Base-by-base conservation (phyloP, 305 asterid species). In the Petunia hybrid region DNA sequence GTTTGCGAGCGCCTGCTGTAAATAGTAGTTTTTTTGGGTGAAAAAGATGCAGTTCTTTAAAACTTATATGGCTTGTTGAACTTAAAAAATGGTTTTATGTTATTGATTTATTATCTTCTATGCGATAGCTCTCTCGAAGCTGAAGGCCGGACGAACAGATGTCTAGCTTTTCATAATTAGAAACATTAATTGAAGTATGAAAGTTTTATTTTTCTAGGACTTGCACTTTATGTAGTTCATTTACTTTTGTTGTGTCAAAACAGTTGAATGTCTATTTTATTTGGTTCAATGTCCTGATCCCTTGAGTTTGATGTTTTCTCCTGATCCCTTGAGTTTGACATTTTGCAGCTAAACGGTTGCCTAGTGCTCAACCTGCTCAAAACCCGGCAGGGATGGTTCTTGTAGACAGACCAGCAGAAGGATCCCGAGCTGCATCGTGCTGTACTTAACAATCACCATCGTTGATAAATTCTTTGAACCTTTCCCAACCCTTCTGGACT, bases 351-450 rank as follows among this genome's bases (percentile, higher is more conserved):
- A 92, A 91, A 84, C 91, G 87, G 85, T 82, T 95, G 78, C 96
- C 96, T 76, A 89, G 92, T 83, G 95, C 97, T 85, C 97, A 91
- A 84, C 87, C 96, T 38, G 74, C 92, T 80, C 94, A 87, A 85
- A 92, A 89, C 83, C 88, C 94, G n/a, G 85, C 97, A 6, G 98
- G 97, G 84, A 90, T 94, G 98, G 94, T 93, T 84, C 91, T 93
- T 13, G 93, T 84, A 10, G 93, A 93, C 84, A 91, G 97, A 85
- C 94, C 91, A 70, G 91, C 90, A 62, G 92, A 91, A 86, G 94
- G 91, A 78, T 79, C 97, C 43, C 90, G 87, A 78, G 70, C 93
- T 71, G 82, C 92, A 60, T 78, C 95, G 5, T 93, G 97, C 83
- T 91, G 94, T 88, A 65, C 91, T 79, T 92, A 87, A 85, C 51